Conservation (phyloP, 257 asterid genomes). For the Orobanche coerulescens region DNA sequence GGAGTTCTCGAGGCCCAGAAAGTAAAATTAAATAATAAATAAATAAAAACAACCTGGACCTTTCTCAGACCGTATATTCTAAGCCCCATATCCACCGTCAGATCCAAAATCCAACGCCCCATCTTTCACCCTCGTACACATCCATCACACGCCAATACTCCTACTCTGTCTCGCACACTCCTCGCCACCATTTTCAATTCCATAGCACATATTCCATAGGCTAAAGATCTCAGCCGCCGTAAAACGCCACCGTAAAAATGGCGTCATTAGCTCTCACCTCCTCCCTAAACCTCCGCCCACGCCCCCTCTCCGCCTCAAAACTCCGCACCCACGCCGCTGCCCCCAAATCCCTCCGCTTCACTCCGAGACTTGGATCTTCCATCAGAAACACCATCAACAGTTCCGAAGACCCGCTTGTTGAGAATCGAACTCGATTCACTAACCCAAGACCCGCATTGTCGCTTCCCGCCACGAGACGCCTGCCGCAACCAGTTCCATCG, state of each 20-base stretch:
- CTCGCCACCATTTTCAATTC: no score
- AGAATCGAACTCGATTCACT: constrained; percentile 17
- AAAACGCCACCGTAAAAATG: constrained; percentile 30
- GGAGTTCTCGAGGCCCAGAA: background rate
- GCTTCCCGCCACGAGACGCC: constrained; percentile 20
- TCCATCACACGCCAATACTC: background rate
- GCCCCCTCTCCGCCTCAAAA: constrained; percentile 25
- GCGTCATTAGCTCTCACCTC: constrained; percentile 50
- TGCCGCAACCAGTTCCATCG: constrained; percentile 21
- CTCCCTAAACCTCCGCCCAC: constrained; percentile 48
- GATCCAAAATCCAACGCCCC: constrained; percentile 20
- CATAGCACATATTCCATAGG: background rate
- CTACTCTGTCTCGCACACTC: background rate
- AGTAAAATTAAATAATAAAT: no score
- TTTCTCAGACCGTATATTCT: constrained; percentile 19
- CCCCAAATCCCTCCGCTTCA: constrained; percentile 15
- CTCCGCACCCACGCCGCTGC: constrained; percentile 11
- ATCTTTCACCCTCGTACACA: background rate
- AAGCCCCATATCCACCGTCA: constrained; percentile 13
- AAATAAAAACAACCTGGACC: constrained; percentile 7
- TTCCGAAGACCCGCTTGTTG: constrained; percentile 7
- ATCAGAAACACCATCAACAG: background rate
- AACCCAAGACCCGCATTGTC: constrained; percentile 10
- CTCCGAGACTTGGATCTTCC: constrained; percentile 3
- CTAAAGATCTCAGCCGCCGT: background rate